A percentile compares a stretch with the other conserved stretches of the same genome.
These are phyloP conservation scores for Dianthus caryophyllus DNA, from an alignment of 148 eudicot genomes.

Conservation along the genomic window DNA sequence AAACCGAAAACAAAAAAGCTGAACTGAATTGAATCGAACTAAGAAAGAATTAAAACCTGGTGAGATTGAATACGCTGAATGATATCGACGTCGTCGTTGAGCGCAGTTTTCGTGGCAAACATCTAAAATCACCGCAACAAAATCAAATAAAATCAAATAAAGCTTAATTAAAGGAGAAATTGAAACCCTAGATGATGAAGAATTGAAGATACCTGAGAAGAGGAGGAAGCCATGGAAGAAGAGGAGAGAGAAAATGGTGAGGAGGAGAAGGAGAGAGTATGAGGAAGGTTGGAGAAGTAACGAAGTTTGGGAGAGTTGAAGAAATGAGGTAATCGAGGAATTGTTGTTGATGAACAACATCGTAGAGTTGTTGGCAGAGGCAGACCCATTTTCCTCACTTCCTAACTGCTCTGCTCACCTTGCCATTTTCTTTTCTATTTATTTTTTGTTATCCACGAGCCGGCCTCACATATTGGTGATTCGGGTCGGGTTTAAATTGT, in stretches of 20 bases:
- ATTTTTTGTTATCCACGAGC: too few relatives aligned
- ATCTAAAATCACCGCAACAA: constrained; percentile 26
- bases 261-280: not conserved
- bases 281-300: constrained; percentile 14
- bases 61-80: constrained; percentile 71
- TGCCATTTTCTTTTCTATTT: not conserved
- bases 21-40: not conserved
- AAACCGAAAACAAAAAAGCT: not conserved
- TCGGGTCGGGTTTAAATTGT: too few relatives aligned
- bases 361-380: constrained; percentile 3
- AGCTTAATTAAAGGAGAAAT: not conserved
- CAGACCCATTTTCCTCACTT: not conserved
- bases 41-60: constrained; percentile 42
- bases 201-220: constrained; percentile 27
- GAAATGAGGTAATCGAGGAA: constrained; percentile 16
- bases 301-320: constrained; percentile 16
- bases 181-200: constrained; percentile 20
- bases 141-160: not conserved
- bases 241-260: constrained; percentile 7
- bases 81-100: constrained; percentile 29
- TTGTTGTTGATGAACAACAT: not conserved
- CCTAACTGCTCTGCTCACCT: not conserved
- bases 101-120: constrained; percentile 36
- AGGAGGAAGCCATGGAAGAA: constrained; percentile 38
- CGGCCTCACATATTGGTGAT: too few relatives aligned